phyloP scores from a whole-genome alignment of 805 yeast genomes.

The Myxozyma vanderwaltii region DNA sequence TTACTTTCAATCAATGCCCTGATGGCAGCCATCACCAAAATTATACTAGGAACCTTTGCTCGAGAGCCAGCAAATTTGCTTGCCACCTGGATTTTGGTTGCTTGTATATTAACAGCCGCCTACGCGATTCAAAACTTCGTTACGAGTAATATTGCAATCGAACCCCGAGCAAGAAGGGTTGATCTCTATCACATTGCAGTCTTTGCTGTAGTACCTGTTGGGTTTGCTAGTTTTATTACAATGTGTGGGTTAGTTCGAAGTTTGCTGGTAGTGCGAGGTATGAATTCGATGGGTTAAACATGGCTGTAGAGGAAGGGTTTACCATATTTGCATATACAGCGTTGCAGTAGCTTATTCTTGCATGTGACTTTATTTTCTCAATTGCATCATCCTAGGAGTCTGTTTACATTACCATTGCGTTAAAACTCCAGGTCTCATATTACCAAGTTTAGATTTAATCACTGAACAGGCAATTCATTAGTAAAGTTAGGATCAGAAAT shows the following conservation, averaged over 20 bases:
- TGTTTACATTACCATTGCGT: background rate
- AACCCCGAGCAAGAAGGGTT: constrained; percentile 63
- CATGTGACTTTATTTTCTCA: too few relatives aligned
- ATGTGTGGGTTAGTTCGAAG: constrained; percentile 77
- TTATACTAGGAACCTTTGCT: constrained; percentile 66
- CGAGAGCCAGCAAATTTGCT: constrained; percentile 71
- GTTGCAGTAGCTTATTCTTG: too few relatives aligned
- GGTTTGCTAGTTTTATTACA: constrained; percentile 88
- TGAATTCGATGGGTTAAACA: background rate
- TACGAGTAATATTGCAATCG: constrained; percentile 58
- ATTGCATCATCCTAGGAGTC: too few relatives aligned
- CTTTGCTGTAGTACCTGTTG: constrained; percentile 97
- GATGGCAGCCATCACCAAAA: constrained; percentile 67
- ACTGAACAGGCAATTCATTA: background rate
- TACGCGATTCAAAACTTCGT: constrained; percentile 86
- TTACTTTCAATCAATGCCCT: constrained; percentile 81
- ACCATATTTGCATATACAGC: too few relatives aligned
- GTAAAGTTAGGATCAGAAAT: background rate
- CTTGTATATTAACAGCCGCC: constrained; percentile 71
- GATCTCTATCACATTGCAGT: constrained; percentile 78
- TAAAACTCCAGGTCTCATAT: too few relatives aligned
- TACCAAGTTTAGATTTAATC: background rate
- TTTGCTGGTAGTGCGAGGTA: constrained; percentile 15
- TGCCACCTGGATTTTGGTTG: constrained; percentile 90
- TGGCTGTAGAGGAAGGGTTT: too few relatives aligned